Evolutionary conservation across 371 early-diverging fungal species (phyloP).

Genomic region (Thermomucor indicae-seudaticae): DNA sequence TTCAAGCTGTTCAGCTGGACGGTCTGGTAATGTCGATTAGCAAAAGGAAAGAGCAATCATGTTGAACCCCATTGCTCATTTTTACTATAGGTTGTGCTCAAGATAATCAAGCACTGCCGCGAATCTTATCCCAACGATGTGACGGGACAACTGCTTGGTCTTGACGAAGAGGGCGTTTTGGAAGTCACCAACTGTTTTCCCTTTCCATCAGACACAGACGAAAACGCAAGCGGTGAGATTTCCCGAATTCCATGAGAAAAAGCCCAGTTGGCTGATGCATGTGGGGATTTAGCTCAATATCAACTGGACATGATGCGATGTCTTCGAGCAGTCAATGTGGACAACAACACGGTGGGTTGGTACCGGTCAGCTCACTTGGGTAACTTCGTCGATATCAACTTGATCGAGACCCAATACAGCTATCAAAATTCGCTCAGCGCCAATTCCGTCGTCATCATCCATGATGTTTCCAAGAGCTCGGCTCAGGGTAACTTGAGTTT

Average conservation of each 20-base stretch:
- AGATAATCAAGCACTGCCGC: slow-evolving; percentile 95
- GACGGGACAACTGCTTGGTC: slow-evolving; percentile 88
- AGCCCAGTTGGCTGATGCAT: background rate
- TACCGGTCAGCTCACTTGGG: slow-evolving; percentile 89
- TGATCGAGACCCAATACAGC: slow-evolving; percentile 88
- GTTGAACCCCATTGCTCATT: slow-evolving; percentile 1
- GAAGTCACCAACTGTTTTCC: slow-evolving; percentile 92
- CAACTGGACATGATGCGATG: slow-evolving; percentile 92
- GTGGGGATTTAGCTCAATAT: slow-evolving; percentile 64
- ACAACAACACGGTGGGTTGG: slow-evolving; percentile 97
- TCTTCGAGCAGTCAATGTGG: slow-evolving; percentile 90
- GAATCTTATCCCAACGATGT: slow-evolving; percentile 77
- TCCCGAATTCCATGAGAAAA: background rate
- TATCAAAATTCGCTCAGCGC: slow-evolving; percentile 84
- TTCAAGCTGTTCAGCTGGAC: slow-evolving; percentile 51
- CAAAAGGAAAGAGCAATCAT: background rate
- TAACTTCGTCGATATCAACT: slow-evolving; percentile 84
- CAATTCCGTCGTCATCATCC: slow-evolving; percentile 87
- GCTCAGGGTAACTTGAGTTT: slow-evolving; percentile 84
- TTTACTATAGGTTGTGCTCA: slow-evolving; percentile 69
- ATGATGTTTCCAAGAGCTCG: slow-evolving; percentile 81
- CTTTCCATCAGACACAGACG: slow-evolving; percentile 62
- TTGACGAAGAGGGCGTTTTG: slow-evolving; percentile 79
- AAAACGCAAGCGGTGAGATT: slow-evolving; percentile 42
- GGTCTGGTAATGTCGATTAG: slow-evolving; percentile 41